Evolutionary conservation across 371 early-diverging fungal species (phyloP), one percentile per base, ranked within the genome.

Genomic region (Enterocytospora artemiae): DNA sequence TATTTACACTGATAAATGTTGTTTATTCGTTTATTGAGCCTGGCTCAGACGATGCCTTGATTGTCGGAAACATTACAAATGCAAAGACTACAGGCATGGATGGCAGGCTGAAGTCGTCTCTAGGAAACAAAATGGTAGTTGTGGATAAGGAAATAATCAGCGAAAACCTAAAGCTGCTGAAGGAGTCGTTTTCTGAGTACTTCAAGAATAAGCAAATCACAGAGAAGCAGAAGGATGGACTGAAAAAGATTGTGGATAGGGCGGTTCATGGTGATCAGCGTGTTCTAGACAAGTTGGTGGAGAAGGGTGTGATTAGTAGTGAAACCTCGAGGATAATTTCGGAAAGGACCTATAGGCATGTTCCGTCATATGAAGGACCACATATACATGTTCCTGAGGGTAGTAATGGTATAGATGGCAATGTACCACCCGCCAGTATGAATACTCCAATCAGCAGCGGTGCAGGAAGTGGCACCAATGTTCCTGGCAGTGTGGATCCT

Each of bases 251-350:
- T 20, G 62, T 25, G 36, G 37, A 51, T n/a, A 59, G 25, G 27
- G 65, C 45, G 24, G 59, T 49, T 1, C 63, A 43, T 37, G 62
- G 62, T 5, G 46, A 59, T 45, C 14, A 20, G 20, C 52, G 49
- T 24, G 52, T 63, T 46, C 33, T 55, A 9, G 52, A 53, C 22
- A 55, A 31, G 39, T 52, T 67, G 0, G 22, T 37, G 31, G 24
- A 22, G 30, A 49, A 16, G 62, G 44, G 16, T 9, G 7, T 49
- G 50, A 22, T 9, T 7, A 49, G n/a, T 31, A 9, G 16, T 9
- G 50, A 22, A 25, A 46, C 12, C 24, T 28, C 27, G 24, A 18
- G 5, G 5, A 20, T 9, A 46, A 14, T 4, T 3, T 22, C 5
- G 22, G 28, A 12, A 24, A 5, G 18, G 53, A 18, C 9, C 4